A percentile compares a stretch with the other conserved stretches of the same genome.
These are phyloP conservation scores for Aphanomyces invadans DNA, from an alignment of 352 stramenopile species.

Conservation along the genomic window DNA sequence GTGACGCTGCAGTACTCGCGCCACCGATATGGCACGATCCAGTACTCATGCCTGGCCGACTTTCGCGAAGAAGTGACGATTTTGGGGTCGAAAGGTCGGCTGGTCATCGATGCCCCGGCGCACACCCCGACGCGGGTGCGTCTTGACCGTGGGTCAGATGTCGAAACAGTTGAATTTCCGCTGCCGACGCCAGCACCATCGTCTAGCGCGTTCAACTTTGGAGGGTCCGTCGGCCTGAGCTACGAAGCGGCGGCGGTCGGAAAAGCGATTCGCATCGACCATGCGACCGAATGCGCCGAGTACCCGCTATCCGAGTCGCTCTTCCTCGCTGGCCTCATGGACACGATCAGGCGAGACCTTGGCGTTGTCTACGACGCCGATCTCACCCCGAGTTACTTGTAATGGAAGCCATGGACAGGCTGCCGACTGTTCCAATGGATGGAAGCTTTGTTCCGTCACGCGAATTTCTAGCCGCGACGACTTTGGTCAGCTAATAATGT, in stretches of 20 bases:
- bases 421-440: no score
- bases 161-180: slow-evolving; percentile 41
- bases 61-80: slow-evolving; percentile 65
- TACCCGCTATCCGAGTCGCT: slow-evolving; percentile 61
- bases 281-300: slow-evolving; percentile 34
- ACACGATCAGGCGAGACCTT: slow-evolving; percentile 54
- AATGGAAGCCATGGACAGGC: no score
- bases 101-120: slow-evolving; percentile 49
- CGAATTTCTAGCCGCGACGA: no score
- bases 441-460: no score
- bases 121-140: slow-evolving; percentile 51
- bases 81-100: slow-evolving; percentile 58
- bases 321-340: slow-evolving; percentile 55
- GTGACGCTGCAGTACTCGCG: slow-evolving; percentile 45
- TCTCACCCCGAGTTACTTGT: slow-evolving; percentile 3
- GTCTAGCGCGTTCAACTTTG: slow-evolving; percentile 45
- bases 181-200: slow-evolving; percentile 31
- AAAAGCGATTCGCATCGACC: slow-evolving; percentile 42
- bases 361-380: slow-evolving; percentile 50
- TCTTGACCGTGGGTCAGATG: slow-evolving; percentile 29
- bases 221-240: slow-evolving; percentile 58
- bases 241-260: slow-evolving; percentile 72
- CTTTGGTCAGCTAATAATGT: no score
- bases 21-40: slow-evolving; percentile 41
- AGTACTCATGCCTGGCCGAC: slow-evolving; percentile 50